A percentile compares a stretch with the other conserved stretches of the same genome.
Evolutionary conservation across 2,329 filamentous ascomycete species (phyloP).

Genomic region (Fusarium sp.): DNA sequence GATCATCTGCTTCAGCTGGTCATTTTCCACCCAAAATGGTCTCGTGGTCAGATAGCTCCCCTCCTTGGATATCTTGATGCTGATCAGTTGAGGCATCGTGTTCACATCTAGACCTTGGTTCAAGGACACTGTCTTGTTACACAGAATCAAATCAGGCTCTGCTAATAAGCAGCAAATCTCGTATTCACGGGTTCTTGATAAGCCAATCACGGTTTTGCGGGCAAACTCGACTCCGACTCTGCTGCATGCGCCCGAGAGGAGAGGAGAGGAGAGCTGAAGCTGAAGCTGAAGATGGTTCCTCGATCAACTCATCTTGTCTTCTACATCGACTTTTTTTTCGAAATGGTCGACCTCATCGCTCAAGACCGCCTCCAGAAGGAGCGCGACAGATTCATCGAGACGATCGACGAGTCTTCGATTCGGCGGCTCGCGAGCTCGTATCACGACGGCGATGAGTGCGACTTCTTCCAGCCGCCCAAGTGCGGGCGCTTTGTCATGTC

Average conservation of each 20-base stretch:
- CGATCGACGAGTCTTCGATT: constrained; percentile 13
- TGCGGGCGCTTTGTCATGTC: constrained; percentile 35
- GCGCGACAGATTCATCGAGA: constrained; percentile 20
- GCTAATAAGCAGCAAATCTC: not conserved
- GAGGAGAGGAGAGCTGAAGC: not conserved
- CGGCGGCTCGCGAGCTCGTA: constrained; percentile 24
- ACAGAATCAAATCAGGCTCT: not conserved
- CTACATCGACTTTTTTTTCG: not conserved
- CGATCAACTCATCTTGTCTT: not conserved
- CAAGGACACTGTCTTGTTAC: not conserved
- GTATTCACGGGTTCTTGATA: not conserved
- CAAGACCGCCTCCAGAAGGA: constrained; percentile 8
- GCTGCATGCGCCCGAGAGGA: not conserved
- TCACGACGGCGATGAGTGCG: constrained; percentile 23
- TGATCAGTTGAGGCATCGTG: not conserved
- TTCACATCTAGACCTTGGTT: not conserved
- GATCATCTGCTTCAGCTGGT: not conserved
- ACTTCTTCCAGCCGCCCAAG: constrained; percentile 20
- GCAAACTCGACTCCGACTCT: not conserved
- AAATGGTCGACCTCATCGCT: not conserved
- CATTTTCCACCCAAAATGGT: not conserved
- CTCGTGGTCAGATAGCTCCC: not conserved
- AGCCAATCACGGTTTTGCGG: not conserved
- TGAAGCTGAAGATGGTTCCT: not conserved
- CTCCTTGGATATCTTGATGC: not conserved